Base-by-base conservation (phyloP, 441 rosid genomes). In the Rhodomyrtus psidioides region DNA sequence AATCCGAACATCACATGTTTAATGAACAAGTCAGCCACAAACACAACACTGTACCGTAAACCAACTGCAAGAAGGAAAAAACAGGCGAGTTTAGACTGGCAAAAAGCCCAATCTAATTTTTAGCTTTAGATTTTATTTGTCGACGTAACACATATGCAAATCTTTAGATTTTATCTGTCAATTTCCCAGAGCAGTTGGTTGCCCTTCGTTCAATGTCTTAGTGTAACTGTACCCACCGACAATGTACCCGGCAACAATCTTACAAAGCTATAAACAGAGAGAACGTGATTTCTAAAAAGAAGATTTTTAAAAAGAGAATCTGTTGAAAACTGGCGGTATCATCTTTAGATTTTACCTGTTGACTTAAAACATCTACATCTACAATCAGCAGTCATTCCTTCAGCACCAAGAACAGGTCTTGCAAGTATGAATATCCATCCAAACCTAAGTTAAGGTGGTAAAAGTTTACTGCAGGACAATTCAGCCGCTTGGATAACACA, bases 161-260 rank as follows among this genome's bases (percentile, higher is more conserved):
- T 7, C 46, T 44, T 44, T 44, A 44, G 46, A 44, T 44, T 44
- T 44, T 44, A 44, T 44, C 46, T 44, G 46, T 44, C 46, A 44
- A 44, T 44, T 44, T 44, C 9, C 8, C 26, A 92, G 81, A 65
- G 94, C 83, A 86, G 91, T 91, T 12, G 91, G 89, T 82, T 92
- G 92, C 85, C 89, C 88, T 76, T 90, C 92, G 39, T 92, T 91
- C 88, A 92, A 86, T 75, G 92, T 86, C 86, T 91, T 90, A 7
- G 92, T 89, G 57, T 88, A 90, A 76, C 91, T 85, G 85, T 90
- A 92, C 56, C 93, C 94, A 84, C 82, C 91, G 34, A 34, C 34
- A 34, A 34, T 34, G 34, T 34, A 34, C 34, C 34, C 34, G 4
- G 2, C 34, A 39, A 89, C 92, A 75, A 96, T 96, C 65, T n/a